Base-by-base conservation (phyloP, 352 stramenopile species). In the Phytophthora boehmeriae region DNA sequence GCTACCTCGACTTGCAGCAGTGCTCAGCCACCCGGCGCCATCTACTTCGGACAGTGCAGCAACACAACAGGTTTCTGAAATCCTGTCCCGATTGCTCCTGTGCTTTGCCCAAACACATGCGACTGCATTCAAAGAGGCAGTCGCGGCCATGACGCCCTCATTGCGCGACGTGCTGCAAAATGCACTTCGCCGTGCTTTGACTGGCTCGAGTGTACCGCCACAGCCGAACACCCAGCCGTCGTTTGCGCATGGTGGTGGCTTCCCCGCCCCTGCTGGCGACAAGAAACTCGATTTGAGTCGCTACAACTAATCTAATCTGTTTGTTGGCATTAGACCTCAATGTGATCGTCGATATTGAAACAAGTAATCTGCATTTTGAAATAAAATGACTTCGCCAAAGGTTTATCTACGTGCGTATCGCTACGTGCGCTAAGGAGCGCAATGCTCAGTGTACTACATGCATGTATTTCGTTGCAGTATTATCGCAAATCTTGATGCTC, bases 81-180 rank as follows among this genome's bases (percentile, higher is more conserved):
- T 75, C 13, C 25, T 89, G 22, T 66, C 70, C 1, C 66, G 75
- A 28, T 41, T 87, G 28, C 62, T 89, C 22, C 41, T 89, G 19
- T 72, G 65, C 28, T 84, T 86, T 58, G 77, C 80, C 5, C 80
- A 88, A 57, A 84, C 73, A 5, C 70, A 80, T 9, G 62, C 73
- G 1, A 43, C 47, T 30, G 80, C 71, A 28, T 89, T 89, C 44
- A 89, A 88, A 56, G 64, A 84, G 23, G 66, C 54, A 4, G 77
- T 87, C 19, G 62, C 48, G 10, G 71, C 75, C 17, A 84, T 89
- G 75, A 52, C 50, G 0, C 67, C 80, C 8, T 30, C 50, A 19
- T 41, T 66, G 16, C 77, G 80, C 17, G 43, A 61, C 30, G 66
- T 79, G 25, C 54, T 89, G 36, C 73, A 89, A 48, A 58, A 62